Evolutionary conservation across 352 stramenopile species (phyloP).

Genomic region (Phytophthora tentaculata): DNA sequence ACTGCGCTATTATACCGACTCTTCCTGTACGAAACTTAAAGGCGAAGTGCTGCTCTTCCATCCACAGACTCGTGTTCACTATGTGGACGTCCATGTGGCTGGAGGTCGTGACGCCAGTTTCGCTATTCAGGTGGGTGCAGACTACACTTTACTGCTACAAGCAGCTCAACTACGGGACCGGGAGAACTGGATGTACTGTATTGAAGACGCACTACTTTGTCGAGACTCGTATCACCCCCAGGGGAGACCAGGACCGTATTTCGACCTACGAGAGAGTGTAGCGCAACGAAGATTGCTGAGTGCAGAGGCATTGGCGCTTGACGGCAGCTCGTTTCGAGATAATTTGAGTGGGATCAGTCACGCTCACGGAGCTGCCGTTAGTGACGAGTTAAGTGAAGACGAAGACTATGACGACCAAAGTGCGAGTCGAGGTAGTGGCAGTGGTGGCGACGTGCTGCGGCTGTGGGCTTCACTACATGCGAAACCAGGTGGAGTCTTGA

Average conservation of each 20-base stretch:
- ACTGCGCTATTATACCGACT: constrained; percentile 71
- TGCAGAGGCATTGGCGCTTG: constrained; percentile 55
- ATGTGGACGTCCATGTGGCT: constrained; percentile 69
- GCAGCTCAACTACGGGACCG: constrained; percentile 60
- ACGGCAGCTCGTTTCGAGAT: constrained; percentile 31
- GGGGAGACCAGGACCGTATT: constrained; percentile 29
- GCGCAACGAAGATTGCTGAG: constrained; percentile 61
- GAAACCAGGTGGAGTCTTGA: constrained; percentile 43
- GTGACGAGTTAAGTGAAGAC: constrained; percentile 38
- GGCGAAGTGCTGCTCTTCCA: constrained; percentile 84
- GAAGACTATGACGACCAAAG: constrained; percentile 42
- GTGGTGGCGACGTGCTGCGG: constrained; percentile 30
- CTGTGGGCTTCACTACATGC: constrained; percentile 47
- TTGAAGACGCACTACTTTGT: constrained; percentile 77
- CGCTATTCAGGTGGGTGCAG: constrained; percentile 60
- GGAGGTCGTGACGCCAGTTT: constrained; percentile 64
- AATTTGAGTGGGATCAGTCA: constrained; percentile 38
- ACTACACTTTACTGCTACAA: constrained; percentile 72
- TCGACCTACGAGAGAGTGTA: constrained; percentile 65
- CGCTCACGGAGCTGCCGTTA: constrained; percentile 32
- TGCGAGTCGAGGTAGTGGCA: constrained; percentile 12
- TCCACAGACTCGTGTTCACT: constrained; percentile 67
- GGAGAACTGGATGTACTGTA: constrained; percentile 84
- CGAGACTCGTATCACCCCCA: constrained; percentile 72
- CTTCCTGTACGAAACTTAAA: constrained; percentile 58